A percentile compares a stretch with the other conserved stretches of the same genome.
Evolutionary conservation across 176 grass and related monocot species (phyloP).

Genomic region (Hordeum vulgare): DNA sequence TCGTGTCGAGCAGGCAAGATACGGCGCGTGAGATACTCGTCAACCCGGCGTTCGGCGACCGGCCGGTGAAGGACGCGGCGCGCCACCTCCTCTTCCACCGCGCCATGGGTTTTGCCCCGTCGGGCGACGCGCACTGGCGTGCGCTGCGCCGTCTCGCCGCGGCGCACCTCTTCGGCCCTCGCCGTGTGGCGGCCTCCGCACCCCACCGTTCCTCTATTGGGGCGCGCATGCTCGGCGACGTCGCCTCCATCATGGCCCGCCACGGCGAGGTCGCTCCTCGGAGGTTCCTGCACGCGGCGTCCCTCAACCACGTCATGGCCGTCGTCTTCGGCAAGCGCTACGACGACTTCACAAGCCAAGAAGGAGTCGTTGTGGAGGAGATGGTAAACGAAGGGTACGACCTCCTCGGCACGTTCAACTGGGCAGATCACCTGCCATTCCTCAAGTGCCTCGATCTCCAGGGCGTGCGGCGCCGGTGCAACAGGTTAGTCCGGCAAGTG

Average conservation of each 20-base stretch:
- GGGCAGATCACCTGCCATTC: conserved; percentile 76
- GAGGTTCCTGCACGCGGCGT: conserved; percentile 42
- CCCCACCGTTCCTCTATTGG: conserved; percentile 27
- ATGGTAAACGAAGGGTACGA: conserved; percentile 79
- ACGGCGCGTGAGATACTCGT: conserved; percentile 70
- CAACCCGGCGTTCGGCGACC: conserved; percentile 62
- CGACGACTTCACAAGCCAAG: conserved; percentile 24
- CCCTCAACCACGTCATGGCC: conserved; percentile 51
- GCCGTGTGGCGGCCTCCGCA: conserved; percentile 23
- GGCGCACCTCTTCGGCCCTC: conserved; percentile 52
- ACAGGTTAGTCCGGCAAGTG: conserved; percentile 44
- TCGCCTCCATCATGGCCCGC: conserved; percentile 25
- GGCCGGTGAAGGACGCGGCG: conserved; percentile 70
- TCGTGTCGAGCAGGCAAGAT: conserved; percentile 57
- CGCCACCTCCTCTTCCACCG: conserved; percentile 76
- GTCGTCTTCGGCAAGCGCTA: conserved; percentile 64
- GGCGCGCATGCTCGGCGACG: conserved; percentile 24
- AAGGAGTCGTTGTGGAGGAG: conserved; percentile 41
- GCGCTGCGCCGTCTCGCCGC: conserved; percentile 48
- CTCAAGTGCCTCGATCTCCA: conserved; percentile 56
- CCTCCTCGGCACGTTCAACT: conserved; percentile 59
- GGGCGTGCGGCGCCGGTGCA: conserved; percentile 59
- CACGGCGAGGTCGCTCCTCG: conserved; percentile 33
- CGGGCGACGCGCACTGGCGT: conserved; percentile 57
- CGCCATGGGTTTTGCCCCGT: conserved; percentile 82